Conservation (phyloP, 164 flowering plant genomes). For the Vitis rotundifolia region DNA sequence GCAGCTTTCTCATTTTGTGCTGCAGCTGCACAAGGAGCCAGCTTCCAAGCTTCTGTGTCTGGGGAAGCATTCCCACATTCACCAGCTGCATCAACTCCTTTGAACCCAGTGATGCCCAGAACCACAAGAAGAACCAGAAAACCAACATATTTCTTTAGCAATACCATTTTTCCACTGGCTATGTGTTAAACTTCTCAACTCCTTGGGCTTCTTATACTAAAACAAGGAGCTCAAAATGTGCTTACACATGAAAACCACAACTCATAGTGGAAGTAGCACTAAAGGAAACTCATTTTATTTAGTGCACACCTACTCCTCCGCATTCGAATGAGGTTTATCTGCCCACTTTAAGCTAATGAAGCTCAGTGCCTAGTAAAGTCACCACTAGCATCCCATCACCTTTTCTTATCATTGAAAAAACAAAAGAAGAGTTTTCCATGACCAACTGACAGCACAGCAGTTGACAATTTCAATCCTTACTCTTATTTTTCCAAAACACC, state of each 20-base stretch:
- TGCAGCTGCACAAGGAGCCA: conserved; percentile 55
- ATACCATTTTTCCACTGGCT: conserved; percentile 29
- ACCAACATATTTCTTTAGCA: conserved; percentile 30
- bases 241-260: conserved; percentile 24
- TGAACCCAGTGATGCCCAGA: conserved; percentile 21
- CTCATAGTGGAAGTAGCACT: conserved; percentile 44
- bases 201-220: conserved; percentile 19
- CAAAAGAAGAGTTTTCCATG: background rate
- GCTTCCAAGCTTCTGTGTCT: conserved; percentile 48
- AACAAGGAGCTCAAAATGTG: conserved; percentile 11
- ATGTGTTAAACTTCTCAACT: conserved; percentile 7
- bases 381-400: background rate
- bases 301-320: conserved; percentile 29
- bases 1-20: conserved; percentile 37
- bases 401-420: background rate
- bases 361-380: conserved; percentile 5
- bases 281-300: conserved; percentile 10
- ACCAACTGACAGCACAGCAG: conserved; percentile 9
- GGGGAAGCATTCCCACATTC: conserved; percentile 49
- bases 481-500: background rate
- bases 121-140: conserved; percentile 27
- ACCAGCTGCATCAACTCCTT: conserved; percentile 37
- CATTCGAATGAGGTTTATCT: background rate
- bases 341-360: conserved; percentile 4
- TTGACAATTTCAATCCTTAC: background rate